Percentiles rank a stretch among this genome's conserved stretches.
Conservation (phyloP, 1,284 basidiomycete genomes). For the Ustilago trichophora region DNA sequence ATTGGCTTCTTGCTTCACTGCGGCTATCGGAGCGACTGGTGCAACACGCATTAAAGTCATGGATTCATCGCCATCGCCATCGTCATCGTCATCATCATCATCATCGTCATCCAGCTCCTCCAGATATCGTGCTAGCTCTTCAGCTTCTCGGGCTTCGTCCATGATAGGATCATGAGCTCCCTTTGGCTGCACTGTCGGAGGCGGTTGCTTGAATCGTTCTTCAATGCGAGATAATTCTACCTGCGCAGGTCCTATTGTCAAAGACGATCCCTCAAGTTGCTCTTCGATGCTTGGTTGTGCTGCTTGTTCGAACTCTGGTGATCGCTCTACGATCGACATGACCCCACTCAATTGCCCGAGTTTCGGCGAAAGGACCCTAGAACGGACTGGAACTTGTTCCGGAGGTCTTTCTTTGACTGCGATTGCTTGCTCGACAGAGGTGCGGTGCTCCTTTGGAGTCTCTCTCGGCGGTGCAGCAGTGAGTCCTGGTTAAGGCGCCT, state of each 20-base stretch:
- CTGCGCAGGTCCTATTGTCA: no score
- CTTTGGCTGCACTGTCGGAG: no score
- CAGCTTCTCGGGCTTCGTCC: constrained; percentile 21
- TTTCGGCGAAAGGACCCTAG: neutral
- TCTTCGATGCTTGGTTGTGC: no score
- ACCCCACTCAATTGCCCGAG: constrained; percentile 7
- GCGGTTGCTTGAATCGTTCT: no score
- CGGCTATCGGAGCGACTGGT: no score
- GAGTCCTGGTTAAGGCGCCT: neutral
- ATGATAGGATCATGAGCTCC: neutral
- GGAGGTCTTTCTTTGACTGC: neutral
- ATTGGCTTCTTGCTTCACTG: no score
- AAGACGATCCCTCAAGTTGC: no score
- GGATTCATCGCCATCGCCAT: no score
- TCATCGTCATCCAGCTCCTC: constrained; percentile 12
- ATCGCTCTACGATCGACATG: neutral
- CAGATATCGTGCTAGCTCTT: constrained; percentile 12
- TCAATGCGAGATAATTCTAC: no score
- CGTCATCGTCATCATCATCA: constrained; percentile 7
- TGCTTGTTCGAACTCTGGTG: neutral
- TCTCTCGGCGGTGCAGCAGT: neutral
- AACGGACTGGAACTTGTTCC: no score
- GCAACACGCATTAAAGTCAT: no score
- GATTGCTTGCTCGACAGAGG: neutral
- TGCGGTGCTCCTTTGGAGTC: neutral